These are phyloP conservation scores for Xylariales sp. DNA, from an alignment of 2,329 filamentous ascomycete genomes.

Conservation along the genomic window DNA sequence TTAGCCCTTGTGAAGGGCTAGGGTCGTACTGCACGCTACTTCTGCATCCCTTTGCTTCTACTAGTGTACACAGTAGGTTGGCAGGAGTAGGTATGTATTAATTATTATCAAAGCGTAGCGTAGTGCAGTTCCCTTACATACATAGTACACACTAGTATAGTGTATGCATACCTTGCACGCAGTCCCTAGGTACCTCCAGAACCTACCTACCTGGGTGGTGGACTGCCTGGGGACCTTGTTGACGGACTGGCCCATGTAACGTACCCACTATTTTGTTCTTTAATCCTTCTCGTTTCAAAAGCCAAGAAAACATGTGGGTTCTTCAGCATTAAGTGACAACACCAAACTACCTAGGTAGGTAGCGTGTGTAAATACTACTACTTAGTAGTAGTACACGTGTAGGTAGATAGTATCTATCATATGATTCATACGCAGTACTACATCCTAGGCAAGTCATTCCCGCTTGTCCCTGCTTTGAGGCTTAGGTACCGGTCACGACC, in stretches of 20 bases:
- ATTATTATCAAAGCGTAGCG: no score
- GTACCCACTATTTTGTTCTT: slow-evolving; percentile 20
- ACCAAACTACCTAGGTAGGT: not conserved
- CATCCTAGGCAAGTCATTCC: not conserved
- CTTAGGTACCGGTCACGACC: slow-evolving; percentile 1
- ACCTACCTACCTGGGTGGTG: no score
- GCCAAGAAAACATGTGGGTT: slow-evolving; percentile 21
- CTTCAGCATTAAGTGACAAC: slow-evolving; percentile 3
- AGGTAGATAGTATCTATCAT: no score
- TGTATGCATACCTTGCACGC: no score
- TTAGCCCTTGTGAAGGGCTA: not conserved
- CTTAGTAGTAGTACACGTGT: no score
- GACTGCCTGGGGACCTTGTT: not conserved
- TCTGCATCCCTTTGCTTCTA: no score
- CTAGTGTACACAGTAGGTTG: no score
- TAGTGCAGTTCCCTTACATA: no score
- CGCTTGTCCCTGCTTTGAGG: slow-evolving; percentile 13
- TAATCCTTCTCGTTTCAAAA: slow-evolving; percentile 12
- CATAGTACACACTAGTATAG: no score
- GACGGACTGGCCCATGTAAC: slow-evolving; percentile 1
- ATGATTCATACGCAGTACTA: not conserved
- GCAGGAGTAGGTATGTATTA: no score
- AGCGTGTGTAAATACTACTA: no score
- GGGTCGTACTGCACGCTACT: slow-evolving; percentile 7
- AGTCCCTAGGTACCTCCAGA: no score